Evolutionary conservation across 345 rosid species (phyloP).

Genomic region (Eucalyptus pumila): DNA sequence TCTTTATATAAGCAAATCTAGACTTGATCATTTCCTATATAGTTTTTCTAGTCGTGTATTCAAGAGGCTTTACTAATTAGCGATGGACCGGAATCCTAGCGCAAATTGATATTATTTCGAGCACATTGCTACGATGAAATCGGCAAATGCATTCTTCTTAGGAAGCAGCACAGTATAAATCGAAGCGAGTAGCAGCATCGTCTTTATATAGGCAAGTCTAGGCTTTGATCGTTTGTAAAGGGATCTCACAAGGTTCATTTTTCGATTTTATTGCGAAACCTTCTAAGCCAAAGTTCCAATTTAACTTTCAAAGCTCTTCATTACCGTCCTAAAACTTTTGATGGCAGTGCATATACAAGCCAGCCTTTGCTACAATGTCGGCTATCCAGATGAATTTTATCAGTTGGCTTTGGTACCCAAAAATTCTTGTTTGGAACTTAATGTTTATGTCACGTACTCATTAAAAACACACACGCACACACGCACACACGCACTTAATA

Average conservation of each 20-base stretch:
- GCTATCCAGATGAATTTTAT: not conserved
- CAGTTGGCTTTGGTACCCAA: not conserved
- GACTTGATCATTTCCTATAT: not conserved
- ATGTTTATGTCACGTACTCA: not conserved
- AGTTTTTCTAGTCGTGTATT: not conserved
- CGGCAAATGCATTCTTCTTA: not conserved
- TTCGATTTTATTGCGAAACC: not conserved
- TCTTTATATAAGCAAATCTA: not conserved
- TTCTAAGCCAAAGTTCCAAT: not conserved
- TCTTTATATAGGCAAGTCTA: not conserved
- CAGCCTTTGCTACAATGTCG: not conserved
- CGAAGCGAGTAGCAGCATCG: not conserved
- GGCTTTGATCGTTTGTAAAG: not conserved
- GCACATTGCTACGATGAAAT: not conserved
- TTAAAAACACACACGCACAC: not conserved
- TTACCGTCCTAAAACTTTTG: not conserved
- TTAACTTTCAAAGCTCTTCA: not conserved
- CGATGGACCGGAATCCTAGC: not conserved
- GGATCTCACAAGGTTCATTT: not conserved
- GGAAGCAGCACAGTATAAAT: not conserved
- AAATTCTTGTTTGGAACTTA: not conserved
- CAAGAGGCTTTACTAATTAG: not conserved
- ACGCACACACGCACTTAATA: accelerated
- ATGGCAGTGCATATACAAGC: not conserved
- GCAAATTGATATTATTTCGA: not conserved